Base-by-base conservation (phyloP, 192 early-diverging fungal genomes). In the Mortierella antarctica region DNA sequence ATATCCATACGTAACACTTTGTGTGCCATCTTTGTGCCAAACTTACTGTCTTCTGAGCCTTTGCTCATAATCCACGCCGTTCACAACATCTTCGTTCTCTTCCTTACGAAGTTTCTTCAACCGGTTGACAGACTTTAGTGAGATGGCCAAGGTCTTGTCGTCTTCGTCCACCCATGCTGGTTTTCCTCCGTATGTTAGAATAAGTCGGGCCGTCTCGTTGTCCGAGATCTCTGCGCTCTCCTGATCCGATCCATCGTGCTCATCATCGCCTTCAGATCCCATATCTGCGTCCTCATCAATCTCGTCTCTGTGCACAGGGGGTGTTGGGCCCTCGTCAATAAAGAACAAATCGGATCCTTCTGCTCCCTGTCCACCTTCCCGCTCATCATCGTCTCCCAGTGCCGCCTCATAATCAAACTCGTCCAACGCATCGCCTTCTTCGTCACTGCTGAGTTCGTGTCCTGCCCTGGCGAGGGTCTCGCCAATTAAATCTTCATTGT, bases 131-230 rank as follows among this genome's bases (percentile, higher is more conserved):
- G 80, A 81, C 42, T 87, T 85, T 12, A 99, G 88, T 14, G 95
- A 91, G 6, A 99, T 91, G 14, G 81, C 73, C 6, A 91, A 74
- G 47, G 89, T 81, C 55, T 92, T 88, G 59, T 93, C 95, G 57
- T 93, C 93, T 5, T 91, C 89, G 67, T 98, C 96, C 8, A 86
- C 76, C 95, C 96, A 98, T 20, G 91, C 95, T 42, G 77, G 77
- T 60, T 66, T 65, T 49, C 70, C 77, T 56, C 77, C 70, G 42
- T 68, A 80, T 49, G 72, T 62, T 23, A 53, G 70, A 72, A 80
- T 66, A 74, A 74, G 73, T 58, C 56, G 44, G 12, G 62, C 62
- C 48, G 49, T 48, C 15, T 65, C 60, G 60, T 39, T 57, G 12
- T 49, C 62, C 31, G 42, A 7, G 10, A 41, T 65, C 11, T 62